phyloP scores from a whole-genome alignment of 176 grass and related monocot genomes.

The Bothriochloa decipiens region DNA sequence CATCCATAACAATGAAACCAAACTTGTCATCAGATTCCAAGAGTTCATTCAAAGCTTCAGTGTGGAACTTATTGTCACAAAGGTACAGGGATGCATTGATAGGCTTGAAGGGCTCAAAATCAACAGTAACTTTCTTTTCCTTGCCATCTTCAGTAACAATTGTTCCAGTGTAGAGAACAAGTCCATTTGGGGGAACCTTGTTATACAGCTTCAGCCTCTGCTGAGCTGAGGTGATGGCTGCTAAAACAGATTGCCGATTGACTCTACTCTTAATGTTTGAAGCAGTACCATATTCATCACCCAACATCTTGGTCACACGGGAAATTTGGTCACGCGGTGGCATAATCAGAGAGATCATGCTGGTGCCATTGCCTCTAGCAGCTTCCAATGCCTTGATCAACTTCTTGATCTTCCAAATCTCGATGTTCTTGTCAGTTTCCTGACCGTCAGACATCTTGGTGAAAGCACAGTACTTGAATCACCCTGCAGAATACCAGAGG shows the following conservation, averaged over 20 bases:
- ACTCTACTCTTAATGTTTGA: slow-evolving; percentile 78
- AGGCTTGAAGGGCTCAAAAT: slow-evolving; percentile 75
- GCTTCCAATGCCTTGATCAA: slow-evolving; percentile 77
- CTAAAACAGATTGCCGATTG: slow-evolving; percentile 70
- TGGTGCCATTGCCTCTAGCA: slow-evolving; percentile 77
- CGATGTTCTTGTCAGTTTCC: slow-evolving; percentile 84
- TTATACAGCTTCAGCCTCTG: slow-evolving; percentile 81
- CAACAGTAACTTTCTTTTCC: slow-evolving; percentile 82
- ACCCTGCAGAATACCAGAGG: slow-evolving; percentile 34
- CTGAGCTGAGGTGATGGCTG: slow-evolving; percentile 80
- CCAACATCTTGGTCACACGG: slow-evolving; percentile 73
- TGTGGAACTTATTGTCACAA: slow-evolving; percentile 82
- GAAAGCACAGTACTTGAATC: slow-evolving; percentile 35
- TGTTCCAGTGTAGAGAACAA: slow-evolving; percentile 78
- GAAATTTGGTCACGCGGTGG: slow-evolving; percentile 74
- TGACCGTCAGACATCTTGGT: slow-evolving; percentile 65
- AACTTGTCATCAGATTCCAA: slow-evolving; percentile 85
- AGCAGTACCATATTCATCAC: slow-evolving; percentile 84
- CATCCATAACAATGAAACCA: slow-evolving; percentile 82
- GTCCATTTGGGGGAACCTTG: slow-evolving; percentile 71
- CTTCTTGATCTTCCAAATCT: slow-evolving; percentile 87
- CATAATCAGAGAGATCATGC: slow-evolving; percentile 87
- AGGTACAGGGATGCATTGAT: slow-evolving; percentile 80
- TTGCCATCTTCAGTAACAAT: slow-evolving; percentile 80
- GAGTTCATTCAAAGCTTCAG: slow-evolving; percentile 75